A percentile compares a stretch with the other conserved stretches of the same genome.
Evolutionary conservation across 164 flowering plant genomes (phyloP).

Genomic region (Piper longum): DNA sequence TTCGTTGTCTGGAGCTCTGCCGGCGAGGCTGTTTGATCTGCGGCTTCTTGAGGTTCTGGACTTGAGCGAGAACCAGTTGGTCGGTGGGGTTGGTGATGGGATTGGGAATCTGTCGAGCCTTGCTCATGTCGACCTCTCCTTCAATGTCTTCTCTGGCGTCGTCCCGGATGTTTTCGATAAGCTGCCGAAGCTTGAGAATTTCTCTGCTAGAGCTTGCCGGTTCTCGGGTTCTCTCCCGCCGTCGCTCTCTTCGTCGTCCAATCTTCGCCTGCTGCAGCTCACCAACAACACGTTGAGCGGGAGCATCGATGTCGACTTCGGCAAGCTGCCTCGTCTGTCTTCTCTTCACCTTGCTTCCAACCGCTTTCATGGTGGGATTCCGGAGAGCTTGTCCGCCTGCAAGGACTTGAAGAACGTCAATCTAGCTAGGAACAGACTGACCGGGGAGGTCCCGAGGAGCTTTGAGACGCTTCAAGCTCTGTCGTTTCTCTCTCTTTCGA

Average conservation of each 20-base stretch:
- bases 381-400: conserved; percentile 10
- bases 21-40: conserved; percentile 39
- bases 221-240: conserved; percentile 54
- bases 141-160: conserved; percentile 37
- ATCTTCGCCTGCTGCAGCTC: conserved; percentile 50
- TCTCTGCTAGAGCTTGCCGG: conserved; percentile 50
- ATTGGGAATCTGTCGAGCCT: conserved; percentile 59
- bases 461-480: conserved; percentile 11
- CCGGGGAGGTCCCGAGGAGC: conserved; percentile 13
- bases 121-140: conserved; percentile 23
- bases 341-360: conserved; percentile 15
- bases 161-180: conserved; percentile 46
- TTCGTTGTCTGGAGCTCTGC: conserved; percentile 36
- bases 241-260: conserved; percentile 31
- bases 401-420: conserved; percentile 10
- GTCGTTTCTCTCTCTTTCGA: conserved; percentile 14
- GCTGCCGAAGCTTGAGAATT: conserved; percentile 28
- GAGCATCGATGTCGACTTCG: conserved; percentile 9
- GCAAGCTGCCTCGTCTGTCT: conserved; percentile 5
- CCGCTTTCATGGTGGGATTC: conserved; percentile 9
- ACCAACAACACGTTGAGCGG: conserved; percentile 63
- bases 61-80: conserved; percentile 53
- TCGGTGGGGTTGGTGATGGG: conserved; percentile 38
- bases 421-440: conserved; percentile 14
- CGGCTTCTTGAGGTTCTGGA: conserved; percentile 48